Evolutionary conservation across 1,284 basidiomycete genomes (phyloP).

Genomic region (Pascua guehoae): DNA sequence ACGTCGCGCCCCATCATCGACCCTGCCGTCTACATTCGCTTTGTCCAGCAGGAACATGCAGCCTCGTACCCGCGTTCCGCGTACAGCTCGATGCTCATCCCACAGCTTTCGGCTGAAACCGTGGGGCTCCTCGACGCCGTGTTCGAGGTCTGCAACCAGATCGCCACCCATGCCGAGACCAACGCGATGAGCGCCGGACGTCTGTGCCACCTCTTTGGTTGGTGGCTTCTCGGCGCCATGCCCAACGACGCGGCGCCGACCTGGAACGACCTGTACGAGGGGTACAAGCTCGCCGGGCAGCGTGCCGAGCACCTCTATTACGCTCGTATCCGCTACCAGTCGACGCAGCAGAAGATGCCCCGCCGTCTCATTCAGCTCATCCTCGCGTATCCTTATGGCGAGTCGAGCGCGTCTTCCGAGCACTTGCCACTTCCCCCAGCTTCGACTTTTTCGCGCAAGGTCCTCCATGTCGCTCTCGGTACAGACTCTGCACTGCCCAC

Average conservation of each 20-base stretch:
- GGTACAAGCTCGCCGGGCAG: conserved; percentile 32
- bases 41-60: conserved; percentile 35
- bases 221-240: conserved; percentile 31
- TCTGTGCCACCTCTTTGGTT: conserved; percentile 33
- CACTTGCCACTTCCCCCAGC: conserved; percentile 30
- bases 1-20: conserved; percentile 9
- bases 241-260: conserved; percentile 2
- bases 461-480: conserved; percentile 27
- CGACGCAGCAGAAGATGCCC: conserved; percentile 32
- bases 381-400: conserved; percentile 37
- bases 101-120: conserved; percentile 13
- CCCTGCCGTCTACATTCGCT: conserved; percentile 25
- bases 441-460: conserved; percentile 28
- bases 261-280: conserved; percentile 34
- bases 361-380: conserved; percentile 33
- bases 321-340: conserved; percentile 40
- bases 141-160: conserved; percentile 34
- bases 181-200: conserved; percentile 32
- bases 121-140: conserved; percentile 27
- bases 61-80: conserved; percentile 33
- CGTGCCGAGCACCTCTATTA: conserved; percentile 38
- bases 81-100: conserved; percentile 27
- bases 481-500: conserved; percentile 12
- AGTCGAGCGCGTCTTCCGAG: conserved; percentile 23
- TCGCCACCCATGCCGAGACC: conserved; percentile 31